These are phyloP conservation scores for Podospora conica DNA, from an alignment of 495 filamentous ascomycete genomes.

Conservation along the genomic window DNA sequence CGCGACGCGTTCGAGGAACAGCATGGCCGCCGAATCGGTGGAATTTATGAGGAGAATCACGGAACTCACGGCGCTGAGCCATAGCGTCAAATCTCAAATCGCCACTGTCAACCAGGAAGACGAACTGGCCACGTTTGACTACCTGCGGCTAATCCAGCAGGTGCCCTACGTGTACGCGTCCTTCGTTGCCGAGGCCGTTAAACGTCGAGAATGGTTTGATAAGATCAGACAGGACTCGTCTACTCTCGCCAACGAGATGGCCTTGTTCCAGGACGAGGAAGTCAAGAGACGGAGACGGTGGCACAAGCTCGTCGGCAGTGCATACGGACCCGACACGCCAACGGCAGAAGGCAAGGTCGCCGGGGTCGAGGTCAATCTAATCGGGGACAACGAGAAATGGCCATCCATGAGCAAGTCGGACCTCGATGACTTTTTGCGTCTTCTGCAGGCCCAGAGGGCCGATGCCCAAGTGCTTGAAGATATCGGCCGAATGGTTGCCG, in stretches of 20 bases:
- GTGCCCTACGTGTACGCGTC: constrained; percentile 86
- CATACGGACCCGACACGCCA: constrained; percentile 35
- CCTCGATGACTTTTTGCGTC: constrained; percentile 57
- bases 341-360: constrained; percentile 48
- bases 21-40: constrained; percentile 51
- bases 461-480: constrained; percentile 45
- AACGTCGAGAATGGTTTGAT: constrained; percentile 81
- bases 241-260: constrained; percentile 84
- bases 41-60: constrained; percentile 76
- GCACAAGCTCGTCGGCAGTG: constrained; percentile 70
- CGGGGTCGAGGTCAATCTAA: constrained; percentile 78
- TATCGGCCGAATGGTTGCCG: constrained; percentile 51
- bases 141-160: constrained; percentile 66
- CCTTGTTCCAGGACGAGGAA: constrained; percentile 84
- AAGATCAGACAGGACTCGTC: constrained; percentile 82
- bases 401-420: constrained; percentile 60
- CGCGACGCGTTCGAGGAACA: constrained; percentile 55
- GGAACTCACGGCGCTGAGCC: constrained; percentile 63
- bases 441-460: constrained; percentile 47
- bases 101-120: constrained; percentile 63
- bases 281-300: constrained; percentile 81
- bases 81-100: constrained; percentile 63
- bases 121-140: constrained; percentile 64
- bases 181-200: constrained; percentile 75
- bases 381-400: constrained; percentile 74